A percentile compares a stretch with the other conserved stretches of the same genome.
These are phyloP conservation scores for Blastobotrys serpentis DNA, from an alignment of 1,139 yeast species.

Conservation along the genomic window DNA sequence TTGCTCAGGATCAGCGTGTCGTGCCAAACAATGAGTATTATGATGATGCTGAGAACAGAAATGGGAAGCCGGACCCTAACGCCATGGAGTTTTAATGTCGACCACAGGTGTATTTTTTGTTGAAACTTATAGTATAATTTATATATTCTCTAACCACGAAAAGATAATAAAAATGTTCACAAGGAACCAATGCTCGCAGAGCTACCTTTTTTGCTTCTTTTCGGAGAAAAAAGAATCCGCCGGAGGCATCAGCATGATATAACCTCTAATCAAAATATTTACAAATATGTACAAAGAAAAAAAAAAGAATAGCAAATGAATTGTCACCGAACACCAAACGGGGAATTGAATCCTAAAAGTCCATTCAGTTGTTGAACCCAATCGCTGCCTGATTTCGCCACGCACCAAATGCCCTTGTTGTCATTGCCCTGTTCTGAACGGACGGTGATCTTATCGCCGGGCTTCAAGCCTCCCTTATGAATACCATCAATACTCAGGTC, in stretches of 20 bases:
- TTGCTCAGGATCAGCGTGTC: conserved; percentile 71
- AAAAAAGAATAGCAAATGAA: not conserved
- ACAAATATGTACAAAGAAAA: no score
- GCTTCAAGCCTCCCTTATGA: conserved; percentile 61
- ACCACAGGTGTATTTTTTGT: not conserved
- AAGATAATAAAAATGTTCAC: no score
- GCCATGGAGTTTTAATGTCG: conserved; percentile 27
- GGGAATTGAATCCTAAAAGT: conserved; percentile 81
- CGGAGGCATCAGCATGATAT: no score
- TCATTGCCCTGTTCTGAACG: conserved; percentile 33
- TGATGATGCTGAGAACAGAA: conserved; percentile 38
- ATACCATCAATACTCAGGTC: conserved; percentile 75
- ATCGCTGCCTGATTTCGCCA: conserved; percentile 76
- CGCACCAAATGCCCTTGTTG: conserved; percentile 83
- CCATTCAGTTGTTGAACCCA: conserved; percentile 91
- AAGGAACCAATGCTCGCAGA: no score
- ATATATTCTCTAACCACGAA: conserved; percentile 1
- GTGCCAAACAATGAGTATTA: conserved; percentile 40
- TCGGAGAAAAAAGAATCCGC: not conserved
- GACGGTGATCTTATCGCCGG: conserved; percentile 80
- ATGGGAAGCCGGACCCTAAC: conserved; percentile 30
- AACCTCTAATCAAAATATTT: no score
- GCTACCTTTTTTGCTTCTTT: not conserved
- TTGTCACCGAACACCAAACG: conserved; percentile 50
- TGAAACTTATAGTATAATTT: conserved; percentile 2